Percentiles rank a stretch among this genome's conserved stretches.
Evolutionary conservation across 1,284 basidiomycete genomes (phyloP).

Genomic region (Cutaneotrichosporon dermatis): DNA sequence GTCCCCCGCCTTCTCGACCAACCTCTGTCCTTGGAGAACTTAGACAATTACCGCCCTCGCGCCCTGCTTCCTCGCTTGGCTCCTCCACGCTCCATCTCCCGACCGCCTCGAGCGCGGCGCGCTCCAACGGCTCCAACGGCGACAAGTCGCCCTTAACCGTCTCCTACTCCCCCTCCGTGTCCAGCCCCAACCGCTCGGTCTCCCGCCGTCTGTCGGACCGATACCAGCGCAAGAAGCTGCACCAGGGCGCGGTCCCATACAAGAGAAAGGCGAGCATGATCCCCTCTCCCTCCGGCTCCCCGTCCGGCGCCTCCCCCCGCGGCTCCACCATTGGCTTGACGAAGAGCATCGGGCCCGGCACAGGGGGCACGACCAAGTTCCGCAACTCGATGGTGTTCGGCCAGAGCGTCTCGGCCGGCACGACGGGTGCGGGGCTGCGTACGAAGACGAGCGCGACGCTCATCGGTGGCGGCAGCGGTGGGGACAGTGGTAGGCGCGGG

Average conservation of each 20-base stretch:
- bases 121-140: conserved; percentile 1
- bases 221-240: conserved; percentile 11
- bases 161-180: conserved; percentile 2
- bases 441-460: conserved; percentile 1
- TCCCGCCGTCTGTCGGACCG: conserved; percentile 8
- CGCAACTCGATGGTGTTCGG: not conserved
- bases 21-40: conserved; percentile 9
- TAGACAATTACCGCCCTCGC: conserved; percentile 13
- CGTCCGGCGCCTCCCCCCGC: conserved; percentile 8
- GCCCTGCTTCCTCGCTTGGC: not conserved
- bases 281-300: conserved; percentile 11
- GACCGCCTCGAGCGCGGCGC: conserved; percentile 16
- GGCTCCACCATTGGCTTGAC: not conserved
- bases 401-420: not conserved
- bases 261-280: conserved; percentile 8
- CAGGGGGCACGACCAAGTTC: not conserved
- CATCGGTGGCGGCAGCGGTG: not conserved
- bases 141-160: not conserved
- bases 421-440: not conserved
- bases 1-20: not conserved
- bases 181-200: not conserved
- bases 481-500: not conserved
- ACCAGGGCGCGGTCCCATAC: conserved; percentile 15
- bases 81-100: conserved; percentile 14
- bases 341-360: not conserved